These are phyloP conservation scores for Mortierella sp. DNA, from an alignment of 371 early-diverging fungal species.

Conservation along the genomic window DNA sequence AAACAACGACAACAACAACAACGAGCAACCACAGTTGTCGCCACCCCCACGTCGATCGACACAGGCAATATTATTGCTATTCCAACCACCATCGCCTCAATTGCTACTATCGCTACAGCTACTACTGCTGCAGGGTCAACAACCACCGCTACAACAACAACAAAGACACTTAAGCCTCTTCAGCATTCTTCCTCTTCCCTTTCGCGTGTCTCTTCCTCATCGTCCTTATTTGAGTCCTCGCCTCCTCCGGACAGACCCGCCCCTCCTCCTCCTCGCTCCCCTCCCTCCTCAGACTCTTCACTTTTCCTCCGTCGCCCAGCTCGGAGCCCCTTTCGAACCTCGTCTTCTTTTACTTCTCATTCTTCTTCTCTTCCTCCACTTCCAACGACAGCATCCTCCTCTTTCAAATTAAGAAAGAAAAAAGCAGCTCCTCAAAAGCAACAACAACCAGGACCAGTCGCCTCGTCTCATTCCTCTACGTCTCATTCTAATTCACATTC, in stretches of 20 bases:
- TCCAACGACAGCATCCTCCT: background rate
- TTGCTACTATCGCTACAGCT: background rate
- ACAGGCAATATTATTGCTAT: background rate
- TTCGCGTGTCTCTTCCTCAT: conserved; percentile 11
- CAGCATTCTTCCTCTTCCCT: background rate
- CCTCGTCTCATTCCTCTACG: conserved; percentile 4
- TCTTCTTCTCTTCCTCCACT: background rate
- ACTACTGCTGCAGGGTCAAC: background rate
- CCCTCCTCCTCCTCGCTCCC: conserved; percentile 24
- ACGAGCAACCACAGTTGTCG: background rate
- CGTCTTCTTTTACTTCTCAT: background rate
- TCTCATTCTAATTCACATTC: conserved; percentile 16
- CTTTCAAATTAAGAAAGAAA: conserved; percentile 4
- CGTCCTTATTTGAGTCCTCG: conserved; percentile 21
- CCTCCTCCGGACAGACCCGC: conserved; percentile 25
- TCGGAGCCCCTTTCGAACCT: background rate
- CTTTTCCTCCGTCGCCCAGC: background rate
- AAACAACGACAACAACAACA: background rate
- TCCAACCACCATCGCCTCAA: too few species aligned
- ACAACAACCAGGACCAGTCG: background rate
- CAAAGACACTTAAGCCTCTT: too few species aligned
- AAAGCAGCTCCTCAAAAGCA: background rate
- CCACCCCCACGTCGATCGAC: conserved; percentile 2
- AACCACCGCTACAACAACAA: background rate
- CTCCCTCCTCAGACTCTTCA: conserved; percentile 13